phyloP scores from a whole-genome alignment of 768 basidiomycete genomes.

The Serendipita sp. region DNA sequence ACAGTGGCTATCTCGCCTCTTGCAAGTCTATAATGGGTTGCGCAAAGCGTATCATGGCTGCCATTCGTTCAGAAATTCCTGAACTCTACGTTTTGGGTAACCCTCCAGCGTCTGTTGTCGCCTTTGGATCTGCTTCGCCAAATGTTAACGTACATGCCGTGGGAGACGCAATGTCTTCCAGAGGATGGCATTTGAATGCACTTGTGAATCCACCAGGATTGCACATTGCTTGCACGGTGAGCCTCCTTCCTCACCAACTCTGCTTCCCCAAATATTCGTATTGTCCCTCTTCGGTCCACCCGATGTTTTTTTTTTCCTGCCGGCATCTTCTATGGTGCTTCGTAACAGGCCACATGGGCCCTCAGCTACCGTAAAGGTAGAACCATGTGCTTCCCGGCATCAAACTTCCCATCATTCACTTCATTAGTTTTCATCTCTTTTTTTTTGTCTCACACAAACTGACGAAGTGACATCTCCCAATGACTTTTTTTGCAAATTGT shows the following conservation, averaged over 20 bases:
- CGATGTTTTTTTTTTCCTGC: too few species aligned
- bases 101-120: slow-evolving; percentile 79
- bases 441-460: neutral
- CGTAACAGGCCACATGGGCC: neutral
- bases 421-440: neutral
- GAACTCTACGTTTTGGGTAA: slow-evolving; percentile 82
- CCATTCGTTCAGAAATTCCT: slow-evolving; percentile 50
- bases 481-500: neutral
- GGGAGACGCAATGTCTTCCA: slow-evolving; percentile 70
- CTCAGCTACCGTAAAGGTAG: neutral
- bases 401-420: neutral
- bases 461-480: slow-evolving; percentile 4
- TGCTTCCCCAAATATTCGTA: neutral
- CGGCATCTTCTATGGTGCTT: too few species aligned
- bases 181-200: slow-evolving; percentile 87
- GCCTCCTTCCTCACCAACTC: slow-evolving; percentile 15
- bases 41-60: slow-evolving; percentile 49
- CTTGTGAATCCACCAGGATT: slow-evolving; percentile 62
- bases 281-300: neutral
- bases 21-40: slow-evolving; percentile 68
- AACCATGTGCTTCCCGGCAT: neutral
- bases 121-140: slow-evolving; percentile 53
- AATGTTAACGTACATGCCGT: slow-evolving; percentile 68
- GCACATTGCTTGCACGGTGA: slow-evolving; percentile 87
- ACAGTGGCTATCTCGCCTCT: slow-evolving; percentile 73